phyloP scores from a whole-genome alignment of 148 eudicot species.

The Fagopyrum homotropicum region DNA sequence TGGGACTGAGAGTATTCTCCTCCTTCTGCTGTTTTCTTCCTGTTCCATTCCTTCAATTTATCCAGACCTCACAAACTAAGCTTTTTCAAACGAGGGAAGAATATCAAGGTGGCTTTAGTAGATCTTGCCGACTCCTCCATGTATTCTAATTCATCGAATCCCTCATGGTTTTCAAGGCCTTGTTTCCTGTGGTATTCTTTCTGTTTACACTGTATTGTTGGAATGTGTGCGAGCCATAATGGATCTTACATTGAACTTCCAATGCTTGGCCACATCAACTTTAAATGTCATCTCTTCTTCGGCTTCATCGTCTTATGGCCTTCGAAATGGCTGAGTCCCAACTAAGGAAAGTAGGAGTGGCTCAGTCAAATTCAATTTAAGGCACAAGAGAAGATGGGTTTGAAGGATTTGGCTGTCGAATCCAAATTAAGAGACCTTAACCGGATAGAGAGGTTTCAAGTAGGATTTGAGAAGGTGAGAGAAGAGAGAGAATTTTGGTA shows the following conservation, averaged over 20 bases:
- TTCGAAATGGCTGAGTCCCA: constrained; percentile 14
- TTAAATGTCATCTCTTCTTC: constrained; percentile 33
- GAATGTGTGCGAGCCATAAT: neutral
- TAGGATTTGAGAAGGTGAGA: constrained; percentile 49
- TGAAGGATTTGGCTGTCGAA: constrained; percentile 33
- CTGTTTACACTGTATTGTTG: constrained; percentile 13
- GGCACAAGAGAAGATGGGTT: constrained; percentile 29
- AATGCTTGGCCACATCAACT: neutral
- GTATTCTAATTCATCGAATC: no score
- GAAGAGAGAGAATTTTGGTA: no score
- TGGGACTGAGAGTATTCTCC: no score
- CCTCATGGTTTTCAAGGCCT: constrained; percentile 15
- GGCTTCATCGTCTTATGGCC: constrained; percentile 36
- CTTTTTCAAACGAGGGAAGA: no score
- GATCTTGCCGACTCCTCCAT: neutral
- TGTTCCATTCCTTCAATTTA: neutral
- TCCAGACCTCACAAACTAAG: no score
- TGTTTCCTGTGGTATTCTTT: constrained; percentile 2
- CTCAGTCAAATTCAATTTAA: constrained; percentile 50
- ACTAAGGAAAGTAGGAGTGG: constrained; percentile 8
- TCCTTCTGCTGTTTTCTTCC: neutral
- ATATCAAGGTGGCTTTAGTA: no score
- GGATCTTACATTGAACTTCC: constrained; percentile 1
- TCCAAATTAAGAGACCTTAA: constrained; percentile 46
- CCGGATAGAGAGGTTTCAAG: constrained; percentile 60